Evolutionary conservation across 2,329 filamentous ascomycete species (phyloP).

Genomic region (Fusarium sambucinum): DNA sequence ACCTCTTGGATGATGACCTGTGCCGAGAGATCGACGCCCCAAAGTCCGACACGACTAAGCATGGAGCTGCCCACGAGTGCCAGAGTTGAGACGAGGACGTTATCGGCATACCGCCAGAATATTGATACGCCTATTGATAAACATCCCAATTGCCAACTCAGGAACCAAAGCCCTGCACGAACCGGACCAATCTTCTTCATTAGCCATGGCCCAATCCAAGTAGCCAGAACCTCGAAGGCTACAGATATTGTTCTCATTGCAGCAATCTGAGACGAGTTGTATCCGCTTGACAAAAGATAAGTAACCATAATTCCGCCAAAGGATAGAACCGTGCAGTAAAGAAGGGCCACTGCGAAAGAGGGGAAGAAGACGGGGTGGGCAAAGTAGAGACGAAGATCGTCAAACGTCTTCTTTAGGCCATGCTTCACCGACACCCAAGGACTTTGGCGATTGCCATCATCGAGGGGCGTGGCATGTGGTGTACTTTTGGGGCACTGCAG

Average conservation of each 20-base stretch:
- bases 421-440: conserved; percentile 4
- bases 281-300: conserved; percentile 68
- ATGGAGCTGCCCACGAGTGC: conserved; percentile 64
- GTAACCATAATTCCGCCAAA: conserved; percentile 74
- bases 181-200: conserved; percentile 68
- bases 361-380: conserved; percentile 68
- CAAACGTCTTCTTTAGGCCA: conserved; percentile 21
- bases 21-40: conserved; percentile 71
- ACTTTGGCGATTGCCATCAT: neutral
- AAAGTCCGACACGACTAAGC: conserved; percentile 69
- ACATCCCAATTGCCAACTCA: conserved; percentile 74
- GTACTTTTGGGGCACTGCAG: conserved; percentile 44
- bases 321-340: conserved; percentile 72
- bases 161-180: conserved; percentile 77
- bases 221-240: conserved; percentile 69
- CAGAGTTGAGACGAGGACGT: conserved; percentile 56
- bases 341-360: conserved; percentile 68
- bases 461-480: conserved; percentile 6
- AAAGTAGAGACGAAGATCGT: conserved; percentile 59
- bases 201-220: conserved; percentile 68
- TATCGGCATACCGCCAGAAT: conserved; percentile 54
- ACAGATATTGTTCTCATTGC: conserved; percentile 65
- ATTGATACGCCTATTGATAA: conserved; percentile 59
- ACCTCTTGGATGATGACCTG: conserved; percentile 73
- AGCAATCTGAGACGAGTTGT: conserved; percentile 65